Conservation (phyloP, 805 yeast species). For the Wickerhamomyces sydowiorum region DNA sequence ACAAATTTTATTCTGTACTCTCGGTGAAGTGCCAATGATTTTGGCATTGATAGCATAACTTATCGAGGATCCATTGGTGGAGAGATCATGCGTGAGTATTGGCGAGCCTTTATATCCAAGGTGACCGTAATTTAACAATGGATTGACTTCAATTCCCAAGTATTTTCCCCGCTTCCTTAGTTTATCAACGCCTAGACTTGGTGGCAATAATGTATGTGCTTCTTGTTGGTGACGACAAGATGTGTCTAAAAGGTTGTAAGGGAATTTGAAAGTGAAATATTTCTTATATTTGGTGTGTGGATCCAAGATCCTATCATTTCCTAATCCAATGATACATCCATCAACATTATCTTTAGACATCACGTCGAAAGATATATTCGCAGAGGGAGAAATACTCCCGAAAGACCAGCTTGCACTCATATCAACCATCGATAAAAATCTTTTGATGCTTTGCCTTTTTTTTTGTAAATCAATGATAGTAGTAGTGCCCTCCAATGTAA, state of each 20-base stretch:
- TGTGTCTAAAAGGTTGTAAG: constrained; percentile 46
- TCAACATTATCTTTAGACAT: constrained; percentile 43
- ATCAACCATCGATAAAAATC: constrained; percentile 56
- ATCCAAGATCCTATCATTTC: constrained; percentile 40
- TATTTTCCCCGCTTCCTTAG: constrained; percentile 25
- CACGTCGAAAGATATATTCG: constrained; percentile 41
- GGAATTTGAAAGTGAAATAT: constrained; percentile 54
- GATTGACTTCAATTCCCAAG: constrained; percentile 26
- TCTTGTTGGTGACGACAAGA: constrained; percentile 42
- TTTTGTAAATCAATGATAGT: constrained; percentile 26
- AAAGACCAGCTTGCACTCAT: constrained; percentile 50
- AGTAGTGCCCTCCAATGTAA: constrained; percentile 39
- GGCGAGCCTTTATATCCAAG: constrained; percentile 48
- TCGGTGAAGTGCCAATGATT: constrained; percentile 41
- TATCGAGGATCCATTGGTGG: constrained; percentile 40
- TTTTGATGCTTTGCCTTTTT: constrained; percentile 34
- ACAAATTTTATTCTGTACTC: constrained; percentile 18
- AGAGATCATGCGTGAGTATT: constrained; percentile 43
- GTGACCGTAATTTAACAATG: constrained; percentile 44
- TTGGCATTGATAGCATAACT: constrained; percentile 53
- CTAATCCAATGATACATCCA: constrained; percentile 42
- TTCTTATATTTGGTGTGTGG: constrained; percentile 50
- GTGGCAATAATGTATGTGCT: constrained; percentile 33
- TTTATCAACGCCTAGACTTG: constrained; percentile 33
- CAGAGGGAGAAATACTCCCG: constrained; percentile 45